Evolutionary conservation across 2,329 filamentous ascomycete genomes (phyloP).

Genomic region (Leptographium radiaticola): DNA sequence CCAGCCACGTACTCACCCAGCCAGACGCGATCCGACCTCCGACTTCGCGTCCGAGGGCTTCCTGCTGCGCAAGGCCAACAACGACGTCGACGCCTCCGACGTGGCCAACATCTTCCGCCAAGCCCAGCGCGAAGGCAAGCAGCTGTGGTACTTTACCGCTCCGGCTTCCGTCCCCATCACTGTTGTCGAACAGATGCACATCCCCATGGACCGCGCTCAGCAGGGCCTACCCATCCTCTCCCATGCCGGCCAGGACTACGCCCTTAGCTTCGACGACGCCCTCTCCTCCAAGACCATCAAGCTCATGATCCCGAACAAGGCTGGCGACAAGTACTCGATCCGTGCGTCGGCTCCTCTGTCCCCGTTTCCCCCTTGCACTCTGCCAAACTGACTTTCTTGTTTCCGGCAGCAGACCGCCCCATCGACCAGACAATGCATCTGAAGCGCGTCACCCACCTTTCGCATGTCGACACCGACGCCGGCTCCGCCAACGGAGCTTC

Average conservation of each 20-base stretch:
- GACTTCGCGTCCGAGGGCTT: slow-evolving; percentile 39
- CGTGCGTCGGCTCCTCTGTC: slow-evolving; percentile 26
- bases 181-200: slow-evolving; percentile 49
- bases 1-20: no score
- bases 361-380: not conserved
- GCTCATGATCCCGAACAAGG: slow-evolving; percentile 45
- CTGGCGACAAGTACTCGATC: slow-evolving; percentile 38
- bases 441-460: slow-evolving; percentile 46
- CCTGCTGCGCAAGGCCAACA: slow-evolving; percentile 35
- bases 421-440: slow-evolving; percentile 52
- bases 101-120: slow-evolving; percentile 43
- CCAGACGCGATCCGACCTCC: slow-evolving; percentile 14
- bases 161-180: slow-evolving; percentile 57
- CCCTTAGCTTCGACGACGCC: slow-evolving; percentile 38
- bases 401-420: slow-evolving; percentile 20
- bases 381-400: not conserved
- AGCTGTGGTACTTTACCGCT: slow-evolving; percentile 70
- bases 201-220: slow-evolving; percentile 42
- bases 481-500: not conserved
- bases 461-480: slow-evolving; percentile 22
- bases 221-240: slow-evolving; percentile 42
- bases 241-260: slow-evolving; percentile 51
- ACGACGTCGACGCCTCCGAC: slow-evolving; percentile 27
- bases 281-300: slow-evolving; percentile 39
- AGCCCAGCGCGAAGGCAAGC: slow-evolving; percentile 51